Conservation (phyloP, 129 eudicot species). For the Deinandra increscens region DNA sequence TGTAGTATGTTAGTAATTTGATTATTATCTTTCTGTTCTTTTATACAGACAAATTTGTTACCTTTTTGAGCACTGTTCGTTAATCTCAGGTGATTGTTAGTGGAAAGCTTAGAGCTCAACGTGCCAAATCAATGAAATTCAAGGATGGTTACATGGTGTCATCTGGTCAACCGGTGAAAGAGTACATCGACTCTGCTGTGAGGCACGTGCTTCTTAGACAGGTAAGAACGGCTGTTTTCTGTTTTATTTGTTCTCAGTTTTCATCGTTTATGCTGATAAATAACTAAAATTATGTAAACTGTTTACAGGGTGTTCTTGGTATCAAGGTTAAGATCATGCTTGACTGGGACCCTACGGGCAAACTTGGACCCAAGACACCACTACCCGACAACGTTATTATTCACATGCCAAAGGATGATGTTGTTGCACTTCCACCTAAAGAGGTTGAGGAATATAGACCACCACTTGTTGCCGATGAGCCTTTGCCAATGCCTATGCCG, state of each 20-base stretch:
- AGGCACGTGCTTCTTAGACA: slow-evolving; percentile 9
- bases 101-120: slow-evolving; percentile 18
- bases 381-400: slow-evolving; percentile 50
- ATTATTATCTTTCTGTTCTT: background rate
- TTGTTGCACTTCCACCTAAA: slow-evolving; percentile 21
- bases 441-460: slow-evolving; percentile 34
- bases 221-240: background rate
- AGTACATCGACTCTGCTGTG: slow-evolving; percentile 9
- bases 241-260: background rate
- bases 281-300: background rate
- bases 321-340: slow-evolving; percentile 64
- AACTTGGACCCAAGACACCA: slow-evolving; percentile 57
- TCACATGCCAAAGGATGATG: slow-evolving; percentile 45
- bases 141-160: slow-evolving; percentile 14
- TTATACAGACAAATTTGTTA: background rate
- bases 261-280: background rate
- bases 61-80: background rate
- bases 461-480: slow-evolving; percentile 21
- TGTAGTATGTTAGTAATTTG: background rate
- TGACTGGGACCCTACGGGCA: slow-evolving; percentile 60
- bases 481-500: slow-evolving; percentile 7
- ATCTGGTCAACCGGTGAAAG: slow-evolving; percentile 6
- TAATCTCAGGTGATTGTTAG: slow-evolving; percentile 5
- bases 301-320: slow-evolving; percentile 56
- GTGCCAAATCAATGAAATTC: slow-evolving; percentile 52